phyloP scores from a whole-genome alignment of 352 stramenopile genomes.

The Globisporangium megalacanthum region DNA sequence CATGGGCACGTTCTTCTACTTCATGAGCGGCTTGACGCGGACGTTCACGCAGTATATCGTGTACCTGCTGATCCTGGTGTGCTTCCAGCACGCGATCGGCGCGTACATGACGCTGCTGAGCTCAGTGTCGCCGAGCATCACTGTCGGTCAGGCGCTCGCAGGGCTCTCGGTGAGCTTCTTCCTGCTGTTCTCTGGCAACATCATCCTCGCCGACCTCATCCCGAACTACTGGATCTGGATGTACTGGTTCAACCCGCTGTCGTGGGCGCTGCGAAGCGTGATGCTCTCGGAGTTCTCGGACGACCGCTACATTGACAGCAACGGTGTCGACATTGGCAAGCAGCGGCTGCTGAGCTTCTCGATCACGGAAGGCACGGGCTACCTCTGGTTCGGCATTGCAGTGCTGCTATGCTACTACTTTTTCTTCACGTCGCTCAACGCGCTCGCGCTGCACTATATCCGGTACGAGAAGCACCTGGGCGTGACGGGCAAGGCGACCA shows the following conservation, averaged over 20 bases:
- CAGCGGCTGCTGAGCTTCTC: constrained; percentile 12
- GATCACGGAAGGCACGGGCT: constrained; percentile 8
- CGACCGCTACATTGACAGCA: constrained; percentile 5
- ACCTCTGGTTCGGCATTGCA: constrained; percentile 30
- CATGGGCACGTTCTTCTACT: constrained; percentile 31
- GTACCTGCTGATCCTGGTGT: constrained; percentile 54
- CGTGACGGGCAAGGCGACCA: background rate
- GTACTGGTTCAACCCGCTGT: constrained; percentile 41
- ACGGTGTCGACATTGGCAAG: background rate
- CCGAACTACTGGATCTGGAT: constrained; percentile 41
- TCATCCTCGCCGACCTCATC: constrained; percentile 34
- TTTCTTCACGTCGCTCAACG: constrained; percentile 35
- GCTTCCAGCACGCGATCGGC: constrained; percentile 47
- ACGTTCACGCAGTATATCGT: constrained; percentile 35
- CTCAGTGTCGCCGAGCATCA: constrained; percentile 28
- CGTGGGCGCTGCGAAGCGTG: constrained; percentile 29
- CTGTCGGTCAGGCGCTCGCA: constrained; percentile 22
- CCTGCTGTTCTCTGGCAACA: constrained; percentile 39
- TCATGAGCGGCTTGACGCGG: constrained; percentile 56
- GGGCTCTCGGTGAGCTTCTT: constrained; percentile 34
- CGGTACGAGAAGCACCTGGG: constrained; percentile 23
- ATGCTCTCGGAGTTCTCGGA: constrained; percentile 30
- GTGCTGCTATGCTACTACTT: constrained; percentile 35
- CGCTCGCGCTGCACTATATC: constrained; percentile 29
- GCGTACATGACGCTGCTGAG: constrained; percentile 34